These are phyloP conservation scores for Coffea canephora DNA, from an alignment of 257 asterid genomes.

Conservation along the genomic window DNA sequence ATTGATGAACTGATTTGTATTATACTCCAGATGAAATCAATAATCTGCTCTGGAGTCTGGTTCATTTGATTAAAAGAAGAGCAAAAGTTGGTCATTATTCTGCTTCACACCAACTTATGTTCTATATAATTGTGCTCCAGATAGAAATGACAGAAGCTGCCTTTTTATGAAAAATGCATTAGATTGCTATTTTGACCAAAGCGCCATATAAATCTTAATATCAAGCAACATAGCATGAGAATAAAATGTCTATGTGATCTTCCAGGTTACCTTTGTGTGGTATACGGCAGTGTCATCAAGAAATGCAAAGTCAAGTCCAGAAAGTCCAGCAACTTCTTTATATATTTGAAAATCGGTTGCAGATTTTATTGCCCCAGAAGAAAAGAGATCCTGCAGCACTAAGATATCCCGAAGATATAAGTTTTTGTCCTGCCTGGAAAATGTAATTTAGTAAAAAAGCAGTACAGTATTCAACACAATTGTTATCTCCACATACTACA, in stretches of 20 bases:
- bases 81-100: not conserved
- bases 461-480: not conserved
- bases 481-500: not conserved
- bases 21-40: not conserved
- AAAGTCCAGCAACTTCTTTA: conserved; percentile 86
- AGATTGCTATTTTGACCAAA: not conserved
- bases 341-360: conserved; percentile 97
- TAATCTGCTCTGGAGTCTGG: not conserved
- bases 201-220: not conserved
- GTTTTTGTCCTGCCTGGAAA: conserved; percentile 11
- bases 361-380: conserved; percentile 85
- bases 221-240: not conserved
- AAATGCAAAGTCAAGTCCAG: conserved; percentile 96
- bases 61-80: not conserved
- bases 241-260: too few species aligned
- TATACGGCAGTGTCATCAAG: conserved; percentile 82
- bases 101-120: not conserved
- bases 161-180: not conserved
- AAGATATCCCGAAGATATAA: conserved; percentile 24
- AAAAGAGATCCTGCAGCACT: conserved; percentile 73
- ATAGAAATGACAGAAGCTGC: not conserved
- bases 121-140: not conserved
- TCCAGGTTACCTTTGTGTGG: conserved; percentile 76
- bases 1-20: not conserved
- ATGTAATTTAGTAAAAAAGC: not conserved